phyloP scores from a whole-genome alignment of 176 grass and related monocot genomes.

The Thinopyrum elongatum region DNA sequence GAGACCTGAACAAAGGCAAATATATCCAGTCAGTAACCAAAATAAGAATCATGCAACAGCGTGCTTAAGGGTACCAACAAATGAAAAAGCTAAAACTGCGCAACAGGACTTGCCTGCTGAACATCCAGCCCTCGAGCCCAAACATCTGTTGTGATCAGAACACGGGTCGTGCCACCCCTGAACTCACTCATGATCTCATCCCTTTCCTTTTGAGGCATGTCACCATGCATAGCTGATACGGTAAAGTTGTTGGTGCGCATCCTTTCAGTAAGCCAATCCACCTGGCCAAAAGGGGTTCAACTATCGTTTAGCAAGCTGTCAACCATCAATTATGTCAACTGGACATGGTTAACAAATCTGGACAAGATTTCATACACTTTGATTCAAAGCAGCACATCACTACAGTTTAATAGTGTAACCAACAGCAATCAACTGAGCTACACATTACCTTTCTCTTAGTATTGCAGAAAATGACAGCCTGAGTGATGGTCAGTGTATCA shows the following conservation, averaged over 20 bases:
- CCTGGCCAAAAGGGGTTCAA: constrained; percentile 44
- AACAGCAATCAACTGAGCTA: not conserved
- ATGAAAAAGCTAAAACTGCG: not conserved
- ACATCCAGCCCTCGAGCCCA: constrained; percentile 92
- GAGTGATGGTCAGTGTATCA: constrained; percentile 93
- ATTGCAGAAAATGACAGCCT: constrained; percentile 99
- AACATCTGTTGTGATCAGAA: constrained; percentile 92
- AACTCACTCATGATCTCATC: constrained; percentile 92
- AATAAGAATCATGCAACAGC: not conserved
- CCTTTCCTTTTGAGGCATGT: constrained; percentile 97
- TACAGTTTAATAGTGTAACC: not conserved
- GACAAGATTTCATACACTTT: not conserved
- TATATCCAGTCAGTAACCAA: not conserved
- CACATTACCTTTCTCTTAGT: constrained; percentile 77
- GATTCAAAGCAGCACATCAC: not conserved
- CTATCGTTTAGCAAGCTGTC: not conserved
- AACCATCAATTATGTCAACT: constrained; percentile 2
- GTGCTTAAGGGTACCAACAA: not conserved
- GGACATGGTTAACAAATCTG: not conserved
- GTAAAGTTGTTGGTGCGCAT: constrained; percentile 99
- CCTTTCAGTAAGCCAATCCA: constrained; percentile 93
- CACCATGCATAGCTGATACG: constrained; percentile 87
- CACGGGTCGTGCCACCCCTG: constrained; percentile 68
- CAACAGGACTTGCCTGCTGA: constrained; percentile 64
- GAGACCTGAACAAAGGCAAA: constrained; percentile 62